Evolutionary conservation across 208 protist genomes (phyloP).

Genomic region (Phytomonas francai): DNA sequence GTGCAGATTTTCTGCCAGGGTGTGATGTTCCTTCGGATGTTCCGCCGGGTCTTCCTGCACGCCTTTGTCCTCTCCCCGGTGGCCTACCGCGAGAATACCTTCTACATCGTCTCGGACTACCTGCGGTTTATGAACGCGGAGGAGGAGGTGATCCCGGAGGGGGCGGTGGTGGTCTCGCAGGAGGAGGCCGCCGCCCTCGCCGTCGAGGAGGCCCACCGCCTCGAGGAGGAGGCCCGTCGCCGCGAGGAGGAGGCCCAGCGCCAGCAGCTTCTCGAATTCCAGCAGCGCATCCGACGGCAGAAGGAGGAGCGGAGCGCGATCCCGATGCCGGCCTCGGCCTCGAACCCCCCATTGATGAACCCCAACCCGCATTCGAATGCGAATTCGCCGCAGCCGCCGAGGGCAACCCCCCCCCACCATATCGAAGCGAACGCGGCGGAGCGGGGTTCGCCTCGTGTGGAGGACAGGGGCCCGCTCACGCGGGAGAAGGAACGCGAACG

Average conservation of each 20-base stretch:
- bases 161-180: conserved; percentile 45
- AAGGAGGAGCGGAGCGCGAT: conserved; percentile 15
- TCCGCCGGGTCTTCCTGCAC: conserved; percentile 58
- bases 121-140: conserved; percentile 61
- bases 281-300: conserved; percentile 26
- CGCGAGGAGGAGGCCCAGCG: conserved; percentile 28
- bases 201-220: conserved; percentile 28
- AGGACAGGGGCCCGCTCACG: neutral
- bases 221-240: conserved; percentile 19
- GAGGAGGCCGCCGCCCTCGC: conserved; percentile 57
- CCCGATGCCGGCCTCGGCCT: conserved; percentile 5
- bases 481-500: conserved; percentile 5
- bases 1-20: conserved; percentile 71
- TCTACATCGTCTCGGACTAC: conserved; percentile 79
- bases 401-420: conserved; percentile 9
- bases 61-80: conserved; percentile 77
- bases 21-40: conserved; percentile 50
- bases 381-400: conserved; percentile 12
- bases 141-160: conserved; percentile 63
- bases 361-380: conserved; percentile 11
- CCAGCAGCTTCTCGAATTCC: conserved; percentile 18
- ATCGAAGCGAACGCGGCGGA: conserved; percentile 7
- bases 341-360: conserved; percentile 2
- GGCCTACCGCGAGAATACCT: conserved; percentile 60
- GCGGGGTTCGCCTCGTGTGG: conserved; percentile 12